Percentiles rank a stretch among this genome's conserved stretches.
These are phyloP conservation scores for Euphrasia arctica DNA, from an alignment of 305 asterid genomes.

Conservation along the genomic window DNA sequence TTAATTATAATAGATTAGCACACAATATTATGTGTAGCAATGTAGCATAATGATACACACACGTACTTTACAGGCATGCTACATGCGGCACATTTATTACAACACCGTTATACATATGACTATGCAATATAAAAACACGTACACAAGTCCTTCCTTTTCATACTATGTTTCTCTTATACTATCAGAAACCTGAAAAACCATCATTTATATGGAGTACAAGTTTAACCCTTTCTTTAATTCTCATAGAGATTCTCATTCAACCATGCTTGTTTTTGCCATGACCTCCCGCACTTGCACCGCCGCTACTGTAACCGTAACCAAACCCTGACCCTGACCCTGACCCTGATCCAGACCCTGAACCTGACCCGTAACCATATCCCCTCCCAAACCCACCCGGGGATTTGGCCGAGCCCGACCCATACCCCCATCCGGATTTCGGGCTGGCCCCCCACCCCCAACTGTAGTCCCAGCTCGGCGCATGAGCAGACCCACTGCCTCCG, in stretches of 20 bases:
- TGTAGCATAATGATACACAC: no score
- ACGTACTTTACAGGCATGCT: no score
- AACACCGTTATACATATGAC: no score
- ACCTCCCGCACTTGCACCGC: constrained; percentile 55
- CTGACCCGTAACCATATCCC: constrained; percentile 44
- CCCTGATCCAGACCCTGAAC: constrained; percentile 35
- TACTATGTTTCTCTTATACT: not conserved
- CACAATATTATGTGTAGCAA: no score
- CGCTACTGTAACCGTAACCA: constrained; percentile 57
- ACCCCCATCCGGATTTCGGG: constrained; percentile 57
- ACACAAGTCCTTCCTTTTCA: not conserved
- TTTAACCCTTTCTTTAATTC: not conserved
- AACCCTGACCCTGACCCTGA: constrained; percentile 36
- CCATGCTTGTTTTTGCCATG: constrained; percentile 40
- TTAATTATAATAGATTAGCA: no score
- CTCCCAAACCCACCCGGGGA: constrained; percentile 43
- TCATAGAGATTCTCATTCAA: constrained; percentile 10
- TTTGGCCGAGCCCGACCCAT: constrained; percentile 49
- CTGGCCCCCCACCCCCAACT: constrained; percentile 54
- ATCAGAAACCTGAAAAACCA: not conserved
- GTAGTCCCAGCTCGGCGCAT: constrained; percentile 46
- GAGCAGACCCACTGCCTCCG: constrained; percentile 43
- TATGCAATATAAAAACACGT: no score
- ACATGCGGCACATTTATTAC: no score
- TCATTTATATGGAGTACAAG: not conserved